These are phyloP conservation scores for Moricandia moricandioides DNA, from an alignment of 345 rosid species.

Conservation along the genomic window DNA sequence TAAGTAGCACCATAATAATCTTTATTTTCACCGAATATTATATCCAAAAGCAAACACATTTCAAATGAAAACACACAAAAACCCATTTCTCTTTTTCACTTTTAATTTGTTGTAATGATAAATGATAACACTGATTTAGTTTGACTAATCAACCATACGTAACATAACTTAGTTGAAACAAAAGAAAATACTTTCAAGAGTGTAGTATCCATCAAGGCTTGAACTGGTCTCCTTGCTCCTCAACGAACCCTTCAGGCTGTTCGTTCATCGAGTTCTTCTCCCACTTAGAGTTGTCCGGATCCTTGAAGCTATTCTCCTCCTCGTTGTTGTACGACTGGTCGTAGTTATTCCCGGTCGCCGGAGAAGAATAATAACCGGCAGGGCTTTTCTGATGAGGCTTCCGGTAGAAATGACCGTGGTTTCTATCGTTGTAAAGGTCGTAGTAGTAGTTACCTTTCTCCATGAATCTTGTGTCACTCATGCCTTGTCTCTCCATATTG, in stretches of 20 bases:
- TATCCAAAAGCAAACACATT: constrained; percentile 24
- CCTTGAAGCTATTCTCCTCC: constrained; percentile 24
- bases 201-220: constrained; percentile 36
- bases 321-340: constrained; percentile 30
- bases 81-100: neutral
- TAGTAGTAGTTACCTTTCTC: constrained; percentile 43
- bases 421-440: constrained; percentile 35
- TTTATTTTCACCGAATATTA: constrained; percentile 17
- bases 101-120: constrained; percentile 23
- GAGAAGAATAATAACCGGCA: constrained; percentile 29
- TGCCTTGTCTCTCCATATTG: constrained; percentile 40
- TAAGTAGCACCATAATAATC: constrained; percentile 17
- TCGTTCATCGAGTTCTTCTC: constrained; percentile 31
- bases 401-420: constrained; percentile 32
- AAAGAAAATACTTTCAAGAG: constrained; percentile 16
- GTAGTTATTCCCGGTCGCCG: constrained; percentile 18
- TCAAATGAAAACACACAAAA: neutral
- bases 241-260: constrained; percentile 28
- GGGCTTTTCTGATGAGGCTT: constrained; percentile 24
- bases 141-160: constrained; percentile 36
- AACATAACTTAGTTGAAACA: constrained; percentile 33
- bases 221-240: constrained; percentile 33
- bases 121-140: constrained; percentile 1
- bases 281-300: constrained; percentile 35
- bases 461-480: constrained; percentile 51